phyloP scores from a whole-genome alignment of 176 grass and related monocot genomes.

The Juncus effusus region DNA sequence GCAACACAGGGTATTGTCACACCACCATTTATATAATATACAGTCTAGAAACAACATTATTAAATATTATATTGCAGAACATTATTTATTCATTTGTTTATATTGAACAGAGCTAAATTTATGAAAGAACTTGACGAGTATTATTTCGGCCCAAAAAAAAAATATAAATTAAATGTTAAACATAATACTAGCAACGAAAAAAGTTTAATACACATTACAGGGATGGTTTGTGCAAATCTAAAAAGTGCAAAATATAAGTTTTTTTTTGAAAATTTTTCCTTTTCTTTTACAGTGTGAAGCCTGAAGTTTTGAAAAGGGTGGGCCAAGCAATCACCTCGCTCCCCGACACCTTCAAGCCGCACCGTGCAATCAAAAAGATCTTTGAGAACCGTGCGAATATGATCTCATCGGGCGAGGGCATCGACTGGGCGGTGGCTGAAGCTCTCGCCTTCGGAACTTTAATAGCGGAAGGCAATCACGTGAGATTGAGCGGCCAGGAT shows the following conservation, averaged over 20 bases:
- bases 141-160: too few relatives aligned
- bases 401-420: constrained; percentile 82
- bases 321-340: constrained; percentile 75
- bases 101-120: too few relatives aligned
- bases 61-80: too few relatives aligned
- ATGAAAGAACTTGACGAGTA: too few relatives aligned
- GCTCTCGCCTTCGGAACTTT: constrained; percentile 93
- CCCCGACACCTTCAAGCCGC: constrained; percentile 90
- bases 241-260: not conserved
- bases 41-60: too few relatives aligned
- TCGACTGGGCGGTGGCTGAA: constrained; percentile 93
- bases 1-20: constrained; percentile 72
- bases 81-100: too few relatives aligned
- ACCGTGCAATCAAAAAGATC: constrained; percentile 93
- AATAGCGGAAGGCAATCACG: constrained; percentile 90
- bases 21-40: too few relatives aligned
- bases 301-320: constrained; percentile 83
- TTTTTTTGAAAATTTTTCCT: not conserved
- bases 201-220: too few relatives aligned
- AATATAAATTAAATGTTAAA: too few relatives aligned
- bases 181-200: too few relatives aligned
- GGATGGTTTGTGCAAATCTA: not conserved
- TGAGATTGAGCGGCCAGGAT: constrained; percentile 93
- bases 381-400: constrained; percentile 71
- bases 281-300: constrained; percentile 63